phyloP scores from a whole-genome alignment of 2,329 filamentous ascomycete species.

The Geosmithia putterillii region DNA sequence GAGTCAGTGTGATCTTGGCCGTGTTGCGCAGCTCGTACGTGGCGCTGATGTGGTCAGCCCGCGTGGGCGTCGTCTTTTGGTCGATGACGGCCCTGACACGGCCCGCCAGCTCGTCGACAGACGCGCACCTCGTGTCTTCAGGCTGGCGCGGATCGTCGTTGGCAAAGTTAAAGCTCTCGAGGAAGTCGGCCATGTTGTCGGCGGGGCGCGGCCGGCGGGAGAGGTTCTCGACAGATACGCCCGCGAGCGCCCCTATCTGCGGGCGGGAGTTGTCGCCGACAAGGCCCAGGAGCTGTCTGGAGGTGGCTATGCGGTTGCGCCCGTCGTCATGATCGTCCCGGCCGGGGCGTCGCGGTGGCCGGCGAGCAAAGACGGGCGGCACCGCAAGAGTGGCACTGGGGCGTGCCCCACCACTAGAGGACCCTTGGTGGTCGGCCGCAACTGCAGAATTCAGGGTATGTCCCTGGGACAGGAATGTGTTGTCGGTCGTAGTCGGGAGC shows the following conservation, averaged over 20 bases:
- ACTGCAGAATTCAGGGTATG: too few relatives aligned
- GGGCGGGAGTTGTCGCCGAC: background rate
- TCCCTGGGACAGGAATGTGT: too few relatives aligned
- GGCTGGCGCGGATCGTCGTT: slow-evolving; percentile 9
- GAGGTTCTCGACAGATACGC: too few relatives aligned
- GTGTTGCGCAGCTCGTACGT: slow-evolving; percentile 33
- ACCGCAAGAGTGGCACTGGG: too few relatives aligned
- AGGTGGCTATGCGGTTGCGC: too few relatives aligned
- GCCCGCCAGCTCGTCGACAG: slow-evolving; percentile 30
- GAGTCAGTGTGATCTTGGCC: slow-evolving; percentile 27
- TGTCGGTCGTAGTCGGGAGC: too few relatives aligned
- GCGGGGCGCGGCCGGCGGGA: slow-evolving; percentile 1
- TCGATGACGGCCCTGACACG: slow-evolving; percentile 28
- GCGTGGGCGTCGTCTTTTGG: slow-evolving; percentile 30
- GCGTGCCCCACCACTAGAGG: too few relatives aligned
- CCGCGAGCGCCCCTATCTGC: too few relatives aligned
- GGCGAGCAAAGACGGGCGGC: too few relatives aligned
- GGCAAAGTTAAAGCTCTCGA: slow-evolving; percentile 21
- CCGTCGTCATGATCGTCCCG: too few relatives aligned
- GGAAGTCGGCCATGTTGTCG: slow-evolving; percentile 22
- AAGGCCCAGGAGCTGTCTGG: slow-evolving; percentile 7
- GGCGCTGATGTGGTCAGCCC: slow-evolving; percentile 34
- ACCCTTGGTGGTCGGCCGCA: too few relatives aligned
- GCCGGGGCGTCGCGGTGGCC: too few relatives aligned
- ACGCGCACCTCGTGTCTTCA: slow-evolving; percentile 14